Conservation (phyloP, 2,329 filamentous ascomycete species). For the Botrytis medusae region DNA sequence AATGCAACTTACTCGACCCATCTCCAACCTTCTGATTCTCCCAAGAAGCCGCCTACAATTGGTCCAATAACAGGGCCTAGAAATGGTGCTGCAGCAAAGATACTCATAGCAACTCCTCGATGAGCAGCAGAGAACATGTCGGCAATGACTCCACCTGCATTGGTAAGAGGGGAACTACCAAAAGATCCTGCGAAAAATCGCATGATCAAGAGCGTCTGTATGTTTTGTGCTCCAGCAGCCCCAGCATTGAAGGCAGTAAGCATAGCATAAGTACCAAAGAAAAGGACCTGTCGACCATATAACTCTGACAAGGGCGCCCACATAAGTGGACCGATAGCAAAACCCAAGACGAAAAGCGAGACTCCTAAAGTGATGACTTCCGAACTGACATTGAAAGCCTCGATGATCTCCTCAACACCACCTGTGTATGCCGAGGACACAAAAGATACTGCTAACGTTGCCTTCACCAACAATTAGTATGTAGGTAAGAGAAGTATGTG, state of each 20-base stretch:
- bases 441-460: constrained; percentile 44
- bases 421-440: constrained; percentile 46
- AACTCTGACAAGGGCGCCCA: constrained; percentile 49
- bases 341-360: constrained; percentile 48
- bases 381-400: constrained; percentile 39
- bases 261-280: constrained; percentile 56
- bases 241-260: constrained; percentile 63
- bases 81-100: constrained; percentile 67
- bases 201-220: constrained; percentile 61
- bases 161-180: constrained; percentile 61
- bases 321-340: constrained; percentile 45
- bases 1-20: constrained; percentile 61
- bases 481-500: constrained; percentile 42
- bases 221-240: constrained; percentile 56
- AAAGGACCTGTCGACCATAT: constrained; percentile 59
- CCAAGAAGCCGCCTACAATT: constrained; percentile 66
- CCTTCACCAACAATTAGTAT: constrained; percentile 48
- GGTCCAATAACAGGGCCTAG: constrained; percentile 65
- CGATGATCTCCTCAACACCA: constrained; percentile 41
- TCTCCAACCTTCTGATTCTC: constrained; percentile 65
- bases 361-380: constrained; percentile 46
- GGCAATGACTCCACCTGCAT: constrained; percentile 60
- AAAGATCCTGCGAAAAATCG: constrained; percentile 66
- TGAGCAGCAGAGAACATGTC: constrained; percentile 56
- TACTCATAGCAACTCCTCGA: constrained; percentile 55